These are phyloP conservation scores for Metschnikowia corniflorae DNA, from an alignment of 805 yeast species.

Conservation along the genomic window DNA sequence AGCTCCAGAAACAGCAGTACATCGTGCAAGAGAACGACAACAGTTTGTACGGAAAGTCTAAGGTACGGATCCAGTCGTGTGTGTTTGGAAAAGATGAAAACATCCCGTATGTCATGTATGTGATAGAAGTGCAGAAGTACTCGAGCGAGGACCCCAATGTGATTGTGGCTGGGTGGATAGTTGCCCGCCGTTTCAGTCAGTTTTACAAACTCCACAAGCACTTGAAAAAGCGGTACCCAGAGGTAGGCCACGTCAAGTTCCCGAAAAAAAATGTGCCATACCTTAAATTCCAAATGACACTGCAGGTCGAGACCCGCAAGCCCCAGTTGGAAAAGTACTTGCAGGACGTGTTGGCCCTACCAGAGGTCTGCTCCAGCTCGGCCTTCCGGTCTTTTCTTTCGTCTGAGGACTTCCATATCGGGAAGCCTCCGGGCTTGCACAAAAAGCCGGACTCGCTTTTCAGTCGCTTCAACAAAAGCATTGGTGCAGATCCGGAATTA, in stretches of 20 bases:
- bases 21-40: constrained; percentile 80
- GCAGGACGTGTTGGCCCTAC: constrained; percentile 50
- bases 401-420: constrained; percentile 51
- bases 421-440: constrained; percentile 18
- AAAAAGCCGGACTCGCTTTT: constrained; percentile 25
- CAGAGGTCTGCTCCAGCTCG: constrained; percentile 69
- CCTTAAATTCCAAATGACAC: constrained; percentile 64
- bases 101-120: constrained; percentile 53
- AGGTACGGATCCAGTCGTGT: constrained; percentile 49
- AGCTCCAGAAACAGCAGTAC: constrained; percentile 73
- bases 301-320: constrained; percentile 63
- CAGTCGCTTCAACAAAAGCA: constrained; percentile 28
- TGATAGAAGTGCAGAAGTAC: constrained; percentile 67
- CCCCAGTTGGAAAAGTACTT: constrained; percentile 60
- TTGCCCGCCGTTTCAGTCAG: constrained; percentile 86
- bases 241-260: constrained; percentile 46
- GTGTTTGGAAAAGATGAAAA: constrained; percentile 55
- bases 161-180: constrained; percentile 76
- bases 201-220: constrained; percentile 70
- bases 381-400: constrained; percentile 77
- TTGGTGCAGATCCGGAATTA: constrained; percentile 16
- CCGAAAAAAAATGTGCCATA: constrained; percentile 61
- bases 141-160: constrained; percentile 38
- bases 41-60: constrained; percentile 65
- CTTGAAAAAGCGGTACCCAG: constrained; percentile 50